These are phyloP conservation scores for Diaporthe sp. DNA, from an alignment of 2,329 filamentous ascomycete species.

Conservation along the genomic window DNA sequence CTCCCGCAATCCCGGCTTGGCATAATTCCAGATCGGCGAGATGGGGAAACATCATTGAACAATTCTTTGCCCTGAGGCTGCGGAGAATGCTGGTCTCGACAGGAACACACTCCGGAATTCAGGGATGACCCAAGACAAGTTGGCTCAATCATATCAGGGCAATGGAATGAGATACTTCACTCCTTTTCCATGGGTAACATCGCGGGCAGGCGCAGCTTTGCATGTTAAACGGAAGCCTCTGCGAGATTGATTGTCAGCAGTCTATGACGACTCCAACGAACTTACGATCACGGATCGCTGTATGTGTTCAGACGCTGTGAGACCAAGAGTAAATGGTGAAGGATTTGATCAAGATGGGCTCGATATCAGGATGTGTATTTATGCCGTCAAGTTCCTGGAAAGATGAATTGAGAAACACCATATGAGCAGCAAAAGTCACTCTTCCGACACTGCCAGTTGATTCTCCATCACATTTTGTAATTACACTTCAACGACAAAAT, in stretches of 20 bases:
- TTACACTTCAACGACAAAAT: background rate
- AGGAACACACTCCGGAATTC: background rate
- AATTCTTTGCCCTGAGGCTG: background rate
- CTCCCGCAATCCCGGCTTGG: conserved; percentile 26
- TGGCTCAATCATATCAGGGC: background rate
- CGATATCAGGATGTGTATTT: background rate
- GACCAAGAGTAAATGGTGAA: background rate
- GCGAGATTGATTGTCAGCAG: conserved; percentile 25
- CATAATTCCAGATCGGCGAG: background rate
- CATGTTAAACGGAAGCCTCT: background rate
- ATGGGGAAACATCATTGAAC: conserved; percentile 7
- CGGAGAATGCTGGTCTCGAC: conserved; percentile 3
- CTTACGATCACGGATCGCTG: conserved; percentile 5
- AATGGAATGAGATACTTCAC: conserved; percentile 2
- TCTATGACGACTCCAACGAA: conserved; percentile 23
- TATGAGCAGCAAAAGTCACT: background rate
- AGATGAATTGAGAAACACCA: fast-evolving
- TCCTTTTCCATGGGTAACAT: conserved; percentile 10
- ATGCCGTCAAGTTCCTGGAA: background rate
- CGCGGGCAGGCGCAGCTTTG: conserved; percentile 13
- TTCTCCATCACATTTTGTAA: background rate
- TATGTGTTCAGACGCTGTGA: background rate
- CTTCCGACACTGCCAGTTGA: background rate
- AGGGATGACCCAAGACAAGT: conserved; percentile 2
- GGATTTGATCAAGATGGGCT: background rate